phyloP scores from a whole-genome alignment of 75 land plant genomes.

The Adiantum capillusveneris region DNA sequence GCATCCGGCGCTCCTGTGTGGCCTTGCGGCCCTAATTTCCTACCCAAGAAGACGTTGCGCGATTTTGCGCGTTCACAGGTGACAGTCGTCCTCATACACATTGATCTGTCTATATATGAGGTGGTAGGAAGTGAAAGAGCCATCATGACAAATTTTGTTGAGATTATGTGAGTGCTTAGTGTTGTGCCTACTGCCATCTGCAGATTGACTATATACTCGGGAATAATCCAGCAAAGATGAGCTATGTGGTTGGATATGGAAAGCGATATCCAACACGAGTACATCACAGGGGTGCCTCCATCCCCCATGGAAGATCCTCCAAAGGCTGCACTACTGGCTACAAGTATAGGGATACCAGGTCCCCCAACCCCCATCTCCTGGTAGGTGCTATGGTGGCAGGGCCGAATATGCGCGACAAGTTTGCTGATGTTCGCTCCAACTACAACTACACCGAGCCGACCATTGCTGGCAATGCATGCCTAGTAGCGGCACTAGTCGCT shows the following conservation, averaged over 20 bases:
- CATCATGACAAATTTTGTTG: not conserved
- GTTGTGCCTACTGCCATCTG: no score
- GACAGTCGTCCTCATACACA: not conserved
- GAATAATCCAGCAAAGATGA: conserved; percentile 55
- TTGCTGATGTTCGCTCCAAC: conserved; percentile 36
- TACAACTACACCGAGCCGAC: conserved; percentile 63
- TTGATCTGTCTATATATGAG: not conserved
- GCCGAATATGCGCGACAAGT: conserved; percentile 49
- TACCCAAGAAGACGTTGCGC: conserved; percentile 28
- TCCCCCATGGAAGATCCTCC: conserved; percentile 38
- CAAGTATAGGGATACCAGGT: conserved; percentile 31
- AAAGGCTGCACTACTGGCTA: conserved; percentile 56
- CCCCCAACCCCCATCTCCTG: conserved; percentile 50
- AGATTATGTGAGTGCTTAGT: not conserved
- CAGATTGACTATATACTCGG: conserved; percentile 67
- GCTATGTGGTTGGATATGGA: conserved; percentile 75
- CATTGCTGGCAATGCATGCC: conserved; percentile 73
- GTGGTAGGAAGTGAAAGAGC: not conserved
- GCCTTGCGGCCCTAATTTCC: conserved; percentile 58
- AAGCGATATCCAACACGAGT: conserved; percentile 50
- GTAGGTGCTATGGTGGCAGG: conserved; percentile 79
- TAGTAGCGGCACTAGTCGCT: conserved; percentile 69
- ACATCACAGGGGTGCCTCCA: conserved; percentile 77
- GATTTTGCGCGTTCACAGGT: conserved; percentile 80
- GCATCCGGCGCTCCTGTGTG: conserved; percentile 61